These are phyloP conservation scores for Malassezia equina DNA, from an alignment of 1,284 basidiomycete species.

Conservation along the genomic window DNA sequence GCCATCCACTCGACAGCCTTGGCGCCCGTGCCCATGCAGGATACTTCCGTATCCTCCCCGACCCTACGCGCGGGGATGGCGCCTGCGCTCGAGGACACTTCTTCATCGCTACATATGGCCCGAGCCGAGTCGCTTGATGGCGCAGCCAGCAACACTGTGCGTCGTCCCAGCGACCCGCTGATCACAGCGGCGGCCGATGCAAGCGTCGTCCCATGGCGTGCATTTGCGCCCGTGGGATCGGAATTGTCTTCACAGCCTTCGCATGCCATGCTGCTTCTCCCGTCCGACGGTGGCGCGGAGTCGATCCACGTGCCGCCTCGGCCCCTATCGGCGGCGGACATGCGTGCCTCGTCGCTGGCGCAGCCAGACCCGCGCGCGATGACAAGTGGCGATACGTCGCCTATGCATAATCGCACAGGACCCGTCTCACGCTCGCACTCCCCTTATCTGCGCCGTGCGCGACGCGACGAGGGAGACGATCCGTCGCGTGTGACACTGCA, in stretches of 20 bases:
- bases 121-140: neutral
- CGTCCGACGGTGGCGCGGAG: neutral
- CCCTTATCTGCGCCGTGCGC: neutral
- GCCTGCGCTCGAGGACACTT: neutral
- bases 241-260: neutral
- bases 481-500: conserved; percentile 4
- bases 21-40: neutral
- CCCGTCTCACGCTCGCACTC: neutral
- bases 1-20: neutral
- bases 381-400: neutral
- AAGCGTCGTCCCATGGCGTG: neutral
- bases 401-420: neutral
- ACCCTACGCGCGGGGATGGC: neutral
- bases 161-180: neutral
- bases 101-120: neutral
- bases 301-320: neutral
- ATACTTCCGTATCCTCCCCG: neutral
- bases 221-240: neutral
- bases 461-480: neutral
- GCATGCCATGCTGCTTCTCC: conserved; percentile 1
- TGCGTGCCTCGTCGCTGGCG: neutral
- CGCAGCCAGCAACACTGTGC: neutral
- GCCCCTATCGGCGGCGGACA: neutral
- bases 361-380: neutral
- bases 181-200: conserved; percentile 7